Base-by-base conservation (phyloP, 352 stramenopile genomes). In the Phytophthora macrochlamydospora region DNA sequence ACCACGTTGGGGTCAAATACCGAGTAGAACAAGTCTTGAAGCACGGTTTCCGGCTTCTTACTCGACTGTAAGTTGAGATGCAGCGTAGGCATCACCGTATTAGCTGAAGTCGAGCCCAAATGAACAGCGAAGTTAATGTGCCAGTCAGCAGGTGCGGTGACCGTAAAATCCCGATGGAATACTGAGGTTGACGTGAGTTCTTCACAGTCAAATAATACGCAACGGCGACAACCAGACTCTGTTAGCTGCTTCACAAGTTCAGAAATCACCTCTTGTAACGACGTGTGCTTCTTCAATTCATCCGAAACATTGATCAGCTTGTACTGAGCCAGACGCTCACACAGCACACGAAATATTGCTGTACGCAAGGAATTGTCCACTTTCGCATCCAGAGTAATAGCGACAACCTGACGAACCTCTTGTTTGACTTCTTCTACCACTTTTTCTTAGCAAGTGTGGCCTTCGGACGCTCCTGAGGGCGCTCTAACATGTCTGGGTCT, bases 1-100 rank as follows among this genome's bases (percentile, higher is more conserved):
- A 80, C 67, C 28, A 88, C 50, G 2, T 52, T 51, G 6, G 75
- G 72, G n/a, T 77, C 62, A 48, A 88, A 73, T 3, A 83, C 60
- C 4, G 31, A 12, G 6, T 57, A 40, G 33, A 85, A 80, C 18
- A 86, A 51, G 2, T 28, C 12, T 12, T 48, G 28, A n/a, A 78
- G 52, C 61, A 13, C 56, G 53, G 33, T 40, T 1, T 48, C 52
- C 29, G 54, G 12, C 1, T 56, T 24, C 24, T 52, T 43, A 40
- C 33, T 51, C 5, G 44, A 45, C 24, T 53, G 33, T 12, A 75
- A 29, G 9, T 1, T 42, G 28, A 65, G 56, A 12, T 61, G 52
- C 4, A 75, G 31, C 6, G 57, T 31, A 43, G 67, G 67, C 13
- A 71, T 33, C 18, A 13, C 7, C 35, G 35, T 11, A 11, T 6